These are phyloP conservation scores for Cyclocybe aegerita DNA, from an alignment of 768 basidiomycete genomes.

Conservation along the genomic window DNA sequence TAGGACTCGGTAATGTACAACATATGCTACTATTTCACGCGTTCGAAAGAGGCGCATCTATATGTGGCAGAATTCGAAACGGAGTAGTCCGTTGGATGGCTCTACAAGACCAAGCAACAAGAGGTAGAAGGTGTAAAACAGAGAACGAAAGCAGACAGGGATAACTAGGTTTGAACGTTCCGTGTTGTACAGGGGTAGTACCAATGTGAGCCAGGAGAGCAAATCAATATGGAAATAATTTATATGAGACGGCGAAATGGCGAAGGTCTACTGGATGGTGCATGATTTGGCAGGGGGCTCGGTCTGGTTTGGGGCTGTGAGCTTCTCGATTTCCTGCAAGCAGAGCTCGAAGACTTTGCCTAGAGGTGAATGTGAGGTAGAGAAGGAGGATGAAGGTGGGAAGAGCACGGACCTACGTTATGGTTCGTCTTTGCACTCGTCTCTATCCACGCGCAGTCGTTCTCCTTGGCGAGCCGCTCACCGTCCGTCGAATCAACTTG, in stretches of 20 bases:
- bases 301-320: conserved; percentile 49
- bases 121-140: too few species aligned
- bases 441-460: conserved; percentile 82
- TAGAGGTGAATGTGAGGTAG: conserved; percentile 23
- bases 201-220: too few species aligned
- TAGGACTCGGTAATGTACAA: too few species aligned
- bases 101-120: too few species aligned
- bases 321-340: conserved; percentile 80
- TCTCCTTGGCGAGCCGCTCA: conserved; percentile 67
- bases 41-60: too few species aligned
- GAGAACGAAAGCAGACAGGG: too few species aligned
- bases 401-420: conserved; percentile 75
- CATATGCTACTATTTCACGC: too few species aligned
- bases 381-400: background rate
- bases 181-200: too few species aligned
- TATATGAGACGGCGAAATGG: background rate
- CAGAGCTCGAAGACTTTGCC: conserved; percentile 86
- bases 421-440: conserved; percentile 84
- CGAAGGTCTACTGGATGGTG: conserved; percentile 35
- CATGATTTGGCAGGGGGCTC: conserved; percentile 38
- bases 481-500: conserved; percentile 78
- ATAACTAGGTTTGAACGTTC: too few species aligned
- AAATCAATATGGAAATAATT: too few species aligned
- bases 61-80: too few species aligned
- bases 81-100: too few species aligned